Base-by-base conservation (phyloP, 2,329 filamentous ascomycete genomes). In the Neofusicoccum sp. region DNA sequence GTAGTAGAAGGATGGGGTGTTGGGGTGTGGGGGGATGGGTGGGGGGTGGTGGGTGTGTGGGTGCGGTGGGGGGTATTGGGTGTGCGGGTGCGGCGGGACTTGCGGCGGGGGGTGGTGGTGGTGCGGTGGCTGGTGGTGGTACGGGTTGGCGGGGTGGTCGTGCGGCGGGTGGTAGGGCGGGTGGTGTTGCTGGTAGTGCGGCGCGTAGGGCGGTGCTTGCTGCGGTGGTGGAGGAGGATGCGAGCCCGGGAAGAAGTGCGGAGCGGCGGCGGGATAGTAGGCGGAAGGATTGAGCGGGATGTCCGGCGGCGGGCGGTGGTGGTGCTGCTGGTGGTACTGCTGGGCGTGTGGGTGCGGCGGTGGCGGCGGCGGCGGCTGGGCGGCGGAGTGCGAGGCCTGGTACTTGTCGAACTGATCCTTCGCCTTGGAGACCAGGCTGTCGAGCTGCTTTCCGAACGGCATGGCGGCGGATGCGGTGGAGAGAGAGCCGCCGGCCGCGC, bases 1-100 rank as follows among this genome's bases (percentile, higher is more conserved):
- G 83, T 83, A 86, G 71, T 85, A 85, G 34, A 65, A 69, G 54
- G 58, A n/a, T 24, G 72, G 65, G 16, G 54, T 41, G 4, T 68
- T 64, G 0, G 72, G 64, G 1, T 68, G 65, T 0, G 70, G 65
- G 3, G 69, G 61, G 48, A 67, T 68, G 16, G 72, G 72, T 5
- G 70, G 69, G 3, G 72, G 71, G 14, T 16, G 62, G 48, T 1
- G 70, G 67, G 68, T 41, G 69, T n/a, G n/a, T n/a, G n/a, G n/a
- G n/a, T n/a, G n/a, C n/a, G n/a, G 67, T 4, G 5, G 6, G 7
- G 38, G 58, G 38, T 51, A 36, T 30, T 69, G 68, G 1, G 71
- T 71, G 2, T 69, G 69, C 44, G 71, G 71, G 43, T 66, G 65
- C n/a, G n/a, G n/a, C n/a, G n/a, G n/a, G 71, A n/a, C n/a, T n/a